Conservation (phyloP, 2,329 filamentous ascomycete species). For the Mycosphaerella sp. region DNA sequence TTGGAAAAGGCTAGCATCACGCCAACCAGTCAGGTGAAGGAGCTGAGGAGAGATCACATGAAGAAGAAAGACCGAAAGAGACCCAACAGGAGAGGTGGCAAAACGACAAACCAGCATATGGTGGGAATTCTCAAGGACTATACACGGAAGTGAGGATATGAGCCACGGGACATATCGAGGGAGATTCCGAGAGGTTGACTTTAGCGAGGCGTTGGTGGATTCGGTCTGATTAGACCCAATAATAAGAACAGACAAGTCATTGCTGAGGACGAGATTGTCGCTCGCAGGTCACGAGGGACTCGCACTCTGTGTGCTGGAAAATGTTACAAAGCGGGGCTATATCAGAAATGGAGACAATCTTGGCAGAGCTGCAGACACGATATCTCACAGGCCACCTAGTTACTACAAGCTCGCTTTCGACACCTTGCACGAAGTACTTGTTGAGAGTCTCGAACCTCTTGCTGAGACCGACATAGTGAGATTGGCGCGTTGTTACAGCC, state of each 20-base stretch:
- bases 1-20: slow-evolving; percentile 73
- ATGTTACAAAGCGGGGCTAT: too few relatives aligned
- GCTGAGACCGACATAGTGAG: too few relatives aligned
- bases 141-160: slow-evolving; percentile 12
- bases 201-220: slow-evolving; percentile 15
- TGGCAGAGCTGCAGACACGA: too few relatives aligned
- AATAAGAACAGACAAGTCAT: slow-evolving; percentile 17
- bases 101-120: slow-evolving; percentile 87
- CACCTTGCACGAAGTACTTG: too few relatives aligned
- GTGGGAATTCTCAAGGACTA: slow-evolving; percentile 72
- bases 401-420: too few relatives aligned
- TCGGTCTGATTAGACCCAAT: slow-evolving; percentile 39
- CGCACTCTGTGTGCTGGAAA: too few relatives aligned
- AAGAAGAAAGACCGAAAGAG: slow-evolving; percentile 63
- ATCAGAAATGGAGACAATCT: too few relatives aligned
- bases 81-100: slow-evolving; percentile 66
- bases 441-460: too few relatives aligned
- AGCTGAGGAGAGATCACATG: slow-evolving; percentile 45
- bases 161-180: neutral
- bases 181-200: neutral
- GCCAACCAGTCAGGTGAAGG: slow-evolving; percentile 74
- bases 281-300: too few relatives aligned
- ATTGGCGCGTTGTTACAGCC: too few relatives aligned
- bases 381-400: too few relatives aligned
- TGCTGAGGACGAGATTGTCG: too few relatives aligned